phyloP scores from a whole-genome alignment of 371 early-diverging fungal species.

The Mortierella sp. region DNA sequence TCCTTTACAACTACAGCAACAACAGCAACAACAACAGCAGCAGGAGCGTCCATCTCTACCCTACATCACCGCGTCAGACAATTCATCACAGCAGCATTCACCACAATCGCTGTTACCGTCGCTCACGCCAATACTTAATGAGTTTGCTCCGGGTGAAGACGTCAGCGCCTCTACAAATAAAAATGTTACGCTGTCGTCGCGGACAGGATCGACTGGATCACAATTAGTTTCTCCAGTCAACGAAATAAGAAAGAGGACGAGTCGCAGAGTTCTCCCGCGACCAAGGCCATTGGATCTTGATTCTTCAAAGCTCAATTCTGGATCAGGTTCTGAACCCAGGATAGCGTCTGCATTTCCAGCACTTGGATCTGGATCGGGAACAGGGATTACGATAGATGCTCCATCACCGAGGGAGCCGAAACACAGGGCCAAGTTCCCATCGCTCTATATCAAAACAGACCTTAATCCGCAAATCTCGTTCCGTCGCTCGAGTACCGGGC shows the following conservation, averaged over 20 bases:
- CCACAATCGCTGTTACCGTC: conserved; percentile 8
- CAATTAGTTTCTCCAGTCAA: conserved; percentile 36
- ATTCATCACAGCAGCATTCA: neutral
- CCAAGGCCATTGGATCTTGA: conserved; percentile 49
- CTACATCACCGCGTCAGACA: neutral
- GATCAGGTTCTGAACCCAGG: conserved; percentile 15
- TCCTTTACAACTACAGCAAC: neutral
- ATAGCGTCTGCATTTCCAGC: conserved; percentile 6
- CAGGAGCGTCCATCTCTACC: conserved; percentile 8
- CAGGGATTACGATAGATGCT: conserved; percentile 4
- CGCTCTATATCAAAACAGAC: conserved; percentile 51
- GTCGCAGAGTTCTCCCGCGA: conserved; percentile 41
- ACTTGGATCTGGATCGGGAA: conserved; percentile 9
- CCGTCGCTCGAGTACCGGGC: conserved; percentile 10
- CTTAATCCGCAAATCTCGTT: conserved; percentile 15
- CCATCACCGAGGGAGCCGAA: conserved; percentile 12
- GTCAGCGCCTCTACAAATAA: conserved; percentile 4
- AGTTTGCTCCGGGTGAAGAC: conserved; percentile 44
- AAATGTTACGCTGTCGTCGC: conserved; percentile 25
- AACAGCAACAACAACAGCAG: conserved; percentile 6
- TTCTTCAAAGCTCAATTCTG: conserved; percentile 17
- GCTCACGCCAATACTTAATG: neutral
- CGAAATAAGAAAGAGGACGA: conserved; percentile 41
- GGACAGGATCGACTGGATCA: conserved; percentile 48
- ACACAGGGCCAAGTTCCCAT: conserved; percentile 26